These are phyloP conservation scores for Scheffersomyces lignosus DNA, from an alignment of 805 yeast genomes.

Conservation along the genomic window DNA sequence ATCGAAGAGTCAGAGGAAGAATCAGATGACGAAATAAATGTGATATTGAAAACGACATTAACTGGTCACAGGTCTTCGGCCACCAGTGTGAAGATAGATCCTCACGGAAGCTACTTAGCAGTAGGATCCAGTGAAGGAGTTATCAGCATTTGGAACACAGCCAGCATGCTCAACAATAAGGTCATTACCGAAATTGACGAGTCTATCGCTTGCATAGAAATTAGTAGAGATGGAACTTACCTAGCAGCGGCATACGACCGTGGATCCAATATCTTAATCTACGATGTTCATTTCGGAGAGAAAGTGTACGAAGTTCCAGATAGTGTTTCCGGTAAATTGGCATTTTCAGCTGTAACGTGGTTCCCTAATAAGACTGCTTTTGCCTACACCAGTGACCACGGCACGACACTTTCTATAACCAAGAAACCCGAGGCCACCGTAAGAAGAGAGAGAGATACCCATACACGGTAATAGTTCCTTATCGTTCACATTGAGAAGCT, in stretches of 20 bases:
- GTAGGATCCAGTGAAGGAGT: conserved; percentile 61
- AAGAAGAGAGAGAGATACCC: neutral
- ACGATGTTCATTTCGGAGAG: conserved; percentile 27
- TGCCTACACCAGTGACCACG: conserved; percentile 30
- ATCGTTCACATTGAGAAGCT: no score
- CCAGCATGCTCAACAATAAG: conserved; percentile 33
- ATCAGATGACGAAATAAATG: conserved; percentile 3
- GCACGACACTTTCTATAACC: conserved; percentile 28
- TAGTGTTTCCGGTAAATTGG: conserved; percentile 27
- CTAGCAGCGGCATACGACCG: conserved; percentile 47
- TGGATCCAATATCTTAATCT: conserved; percentile 41
- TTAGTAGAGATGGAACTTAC: conserved; percentile 46
- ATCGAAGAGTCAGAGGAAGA: conserved; percentile 5
- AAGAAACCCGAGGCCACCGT: conserved; percentile 4
- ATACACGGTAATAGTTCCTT: no score
- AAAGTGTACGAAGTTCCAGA: conserved; percentile 32
- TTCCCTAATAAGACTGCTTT: conserved; percentile 33
- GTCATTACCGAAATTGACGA: conserved; percentile 44
- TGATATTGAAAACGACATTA: conserved; percentile 18
- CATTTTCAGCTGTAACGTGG: conserved; percentile 32
- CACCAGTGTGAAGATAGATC: conserved; percentile 49
- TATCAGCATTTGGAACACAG: conserved; percentile 49
- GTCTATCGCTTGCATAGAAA: conserved; percentile 39
- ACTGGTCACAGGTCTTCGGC: conserved; percentile 52
- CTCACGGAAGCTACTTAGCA: conserved; percentile 49